Base-by-base conservation (phyloP, 1,284 basidiomycete species). In the Irpex lacteus region DNA sequence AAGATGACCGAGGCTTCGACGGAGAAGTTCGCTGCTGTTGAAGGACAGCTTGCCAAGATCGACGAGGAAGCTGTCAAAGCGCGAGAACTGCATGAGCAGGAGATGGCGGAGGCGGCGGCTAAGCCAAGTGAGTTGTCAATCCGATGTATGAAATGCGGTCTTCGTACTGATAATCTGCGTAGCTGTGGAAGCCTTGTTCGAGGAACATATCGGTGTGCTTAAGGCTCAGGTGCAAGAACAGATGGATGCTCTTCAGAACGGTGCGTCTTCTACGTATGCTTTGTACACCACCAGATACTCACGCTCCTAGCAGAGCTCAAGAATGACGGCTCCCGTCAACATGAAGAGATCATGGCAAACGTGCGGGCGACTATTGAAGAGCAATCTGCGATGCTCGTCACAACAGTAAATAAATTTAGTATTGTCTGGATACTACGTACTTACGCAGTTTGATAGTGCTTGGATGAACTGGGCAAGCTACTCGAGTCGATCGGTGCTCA, bases 171-270 rank as follows among this genome's bases (percentile, higher is more conserved):
- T 44, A 11, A 15, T 11, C 15, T 15, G 40, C n/a, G 5, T 47
- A 65, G 64, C 55, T 34, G 52, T 65, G 38, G 59, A 65, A 26
- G 60, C 50, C 36, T 53, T 65, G 19, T 57, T 65, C n/a, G 64
- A 65, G 44, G 52, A 36, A 5, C 57, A 60, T 36, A 62, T 56
- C n/a, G 49, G 40, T 9, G 64, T 62, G 37, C 44, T 65, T 5
- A 34, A 47, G 5, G 44, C 50, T 5, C 34, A 59, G 5, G 54
- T 65, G 11, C 64, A 60, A 18, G 59, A 26, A 15, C 64, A 65
- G 53, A 38, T 63, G 9, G 64, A 65, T 18, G 15, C 38, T 5
- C n/a, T 61, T 4, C 56, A 59, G 53, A 60, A 60, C n/a, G 52
- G 64, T 65, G 34, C 18, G 64, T 54, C 5, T 26, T 15, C 2